Conservation (phyloP, 2,329 filamentous ascomycete genomes). For the Aureobasidium sp. region DNA sequence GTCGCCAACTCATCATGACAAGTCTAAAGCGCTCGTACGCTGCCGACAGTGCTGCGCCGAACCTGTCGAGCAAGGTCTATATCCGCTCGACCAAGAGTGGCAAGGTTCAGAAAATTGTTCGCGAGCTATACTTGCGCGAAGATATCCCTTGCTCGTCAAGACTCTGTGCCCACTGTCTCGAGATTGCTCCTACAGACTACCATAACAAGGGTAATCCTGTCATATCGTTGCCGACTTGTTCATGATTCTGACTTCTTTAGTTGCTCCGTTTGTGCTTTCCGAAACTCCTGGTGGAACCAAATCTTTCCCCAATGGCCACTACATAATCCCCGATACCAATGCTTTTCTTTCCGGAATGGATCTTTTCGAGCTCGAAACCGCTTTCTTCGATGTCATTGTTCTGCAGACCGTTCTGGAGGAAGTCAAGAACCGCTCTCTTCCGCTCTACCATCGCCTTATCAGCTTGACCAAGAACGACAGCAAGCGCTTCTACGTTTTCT, state of each 20-base stretch:
- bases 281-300: constrained; percentile 79
- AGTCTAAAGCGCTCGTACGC: constrained; percentile 51
- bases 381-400: constrained; percentile 94
- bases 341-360: constrained; percentile 94
- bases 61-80: constrained; percentile 91
- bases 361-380: constrained; percentile 81
- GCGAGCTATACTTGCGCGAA: constrained; percentile 88
- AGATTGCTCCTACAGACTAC: constrained; percentile 66
- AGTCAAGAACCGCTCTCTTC: constrained; percentile 83
- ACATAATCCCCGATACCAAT: constrained; percentile 93
- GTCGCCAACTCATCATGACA: constrained; percentile 39
- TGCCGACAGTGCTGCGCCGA: constrained; percentile 51
- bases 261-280: constrained; percentile 76
- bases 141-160: constrained; percentile 96
- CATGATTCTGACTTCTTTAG: constrained; percentile 25
- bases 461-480: constrained; percentile 89
- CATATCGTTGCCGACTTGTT: not conserved
- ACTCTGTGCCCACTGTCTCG: constrained; percentile 68
- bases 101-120: constrained; percentile 97
- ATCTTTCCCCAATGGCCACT: constrained; percentile 76
- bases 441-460: constrained; percentile 88
- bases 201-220: constrained; percentile 58
- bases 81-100: constrained; percentile 89
- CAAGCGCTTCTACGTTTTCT: constrained; percentile 97
- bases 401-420: constrained; percentile 95